Evolutionary conservation across 2,329 filamentous ascomycete genomes (phyloP), one percentile per base, ranked within the genome.

Genomic region (Dichotomopilus funicola): DNA sequence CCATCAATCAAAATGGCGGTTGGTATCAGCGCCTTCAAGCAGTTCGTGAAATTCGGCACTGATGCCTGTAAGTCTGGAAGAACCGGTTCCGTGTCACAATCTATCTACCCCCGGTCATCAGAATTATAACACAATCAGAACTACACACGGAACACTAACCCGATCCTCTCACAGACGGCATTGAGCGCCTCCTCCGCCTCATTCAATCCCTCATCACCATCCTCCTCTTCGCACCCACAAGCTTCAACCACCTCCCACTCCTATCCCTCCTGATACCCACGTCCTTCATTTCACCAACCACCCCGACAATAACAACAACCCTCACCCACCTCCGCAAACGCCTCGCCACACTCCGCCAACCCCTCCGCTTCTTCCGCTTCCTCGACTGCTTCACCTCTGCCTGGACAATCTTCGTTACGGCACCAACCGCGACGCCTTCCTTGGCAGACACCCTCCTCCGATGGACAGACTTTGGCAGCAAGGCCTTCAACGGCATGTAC

Each of bases 291-390:
- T 12, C 35, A 9, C 33, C 27, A 40, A 33, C 45, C 19, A 42
- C 83, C 55, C 13, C 53, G 5, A 40, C 37, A 40, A 40, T 4
- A 40, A 40, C 46, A 63, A 1, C 33, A 42, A n/a, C 57, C 66
- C 7, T 67, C 70, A 36, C 68, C 75, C 35, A 53, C 62, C 38
- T 81, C 13, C 71, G 72, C 57, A 59, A 64, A 45, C 73, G 72
- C 41, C 64, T 82, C 53, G 76, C 74, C 59, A 64, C 80, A 44
- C 70, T 71, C 13, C 77, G 87, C 40, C 80, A 86, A 27, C 83
- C 81, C 69, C 78, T 89, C 65, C 82, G 87, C 10, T 72, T 87
- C 55, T 86, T 88, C 67, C 83, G 84, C 63, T 89, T 86, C 66
- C 70, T 87, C 51, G 81, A 83, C 46, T 77, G 75, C 49, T 85